Base-by-base conservation (phyloP, 1,139 yeast genomes). In the Taiozyma sp. region DNA sequence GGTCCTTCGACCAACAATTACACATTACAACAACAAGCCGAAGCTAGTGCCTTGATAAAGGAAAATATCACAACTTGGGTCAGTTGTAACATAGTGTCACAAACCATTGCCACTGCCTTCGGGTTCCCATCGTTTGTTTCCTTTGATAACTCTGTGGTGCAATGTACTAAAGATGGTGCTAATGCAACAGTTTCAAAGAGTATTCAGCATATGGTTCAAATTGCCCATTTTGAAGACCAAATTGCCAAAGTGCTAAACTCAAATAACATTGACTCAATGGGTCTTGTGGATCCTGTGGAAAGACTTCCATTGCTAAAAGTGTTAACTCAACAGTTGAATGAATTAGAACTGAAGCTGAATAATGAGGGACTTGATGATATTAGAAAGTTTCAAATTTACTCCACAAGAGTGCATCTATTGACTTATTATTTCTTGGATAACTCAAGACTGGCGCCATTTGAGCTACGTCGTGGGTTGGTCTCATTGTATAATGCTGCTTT, bases 111-210 rank as follows among this genome's bases (percentile, higher is more conserved):
- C 2, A 83, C 96, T 1, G 87, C 96, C 10, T 91, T 91, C 69
- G 99, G 99, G 22, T 91, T 87, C 64, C 98, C 98, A 0, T 90
- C 96, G 0, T 90, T 91, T 67, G 91, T 88, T 2, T 89, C 84
- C 54, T 89, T 91, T 65, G 96, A 89, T 65, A 79, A 88, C 19
- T 79, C 92, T 0, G 80, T 86, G 4, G 74, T 86, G 65, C 76
- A 79, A 23, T 75, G 79, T 34, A 75, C 76, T 52, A 68, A 76
- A 55, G 55, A 72, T 47, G 67, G 41, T 12, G 3, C 43, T n/a
- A 38, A 24, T 8, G 22, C 38, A 2, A 23, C 66, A 4, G 70
- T 90, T 22, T 91, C 96, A 0, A 68, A 70, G 36, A 72, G 83
- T 9, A 75, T 92, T 45, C 76, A 79, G 51, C 89, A 83, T 58